Percentiles rank a stretch among this genome's conserved stretches.
These are phyloP conservation scores for Echites panduratus DNA, from an alignment of 257 asterid species.

Conservation along the genomic window DNA sequence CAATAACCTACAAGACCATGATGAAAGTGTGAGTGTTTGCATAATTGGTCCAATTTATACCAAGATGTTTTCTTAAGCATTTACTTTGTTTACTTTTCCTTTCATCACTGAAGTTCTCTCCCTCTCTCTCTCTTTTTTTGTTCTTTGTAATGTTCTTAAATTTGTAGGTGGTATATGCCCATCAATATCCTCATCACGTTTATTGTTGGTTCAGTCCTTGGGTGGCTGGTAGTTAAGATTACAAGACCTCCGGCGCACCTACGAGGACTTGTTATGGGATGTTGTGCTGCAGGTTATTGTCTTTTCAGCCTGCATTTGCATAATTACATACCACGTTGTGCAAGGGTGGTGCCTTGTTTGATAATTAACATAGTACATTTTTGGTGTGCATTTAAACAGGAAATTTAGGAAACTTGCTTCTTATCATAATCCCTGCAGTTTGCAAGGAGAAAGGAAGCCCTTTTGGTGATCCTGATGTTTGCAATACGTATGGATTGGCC, in stretches of 20 bases:
- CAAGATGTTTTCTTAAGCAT: neutral
- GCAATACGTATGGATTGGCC: slow-evolving; percentile 64
- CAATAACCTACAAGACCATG: slow-evolving; percentile 75
- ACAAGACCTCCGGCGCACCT: slow-evolving; percentile 69
- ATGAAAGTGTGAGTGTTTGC: slow-evolving; percentile 48
- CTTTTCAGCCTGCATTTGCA: neutral
- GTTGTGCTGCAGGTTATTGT: slow-evolving; percentile 78
- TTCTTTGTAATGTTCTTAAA: too few species aligned
- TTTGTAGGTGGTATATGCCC: slow-evolving; percentile 94
- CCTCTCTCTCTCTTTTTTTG: too few species aligned
- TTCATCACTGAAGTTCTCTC: neutral
- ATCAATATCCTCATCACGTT: slow-evolving; percentile 69
- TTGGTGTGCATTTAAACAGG: slow-evolving; percentile 38
- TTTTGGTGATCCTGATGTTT: slow-evolving; percentile 63
- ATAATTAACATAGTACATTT: slow-evolving; percentile 4
- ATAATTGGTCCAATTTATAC: slow-evolving; percentile 4
- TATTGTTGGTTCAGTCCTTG: slow-evolving; percentile 71
- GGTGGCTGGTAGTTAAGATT: slow-evolving; percentile 62
- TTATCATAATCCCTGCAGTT: slow-evolving; percentile 85
- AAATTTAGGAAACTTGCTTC: slow-evolving; percentile 78
- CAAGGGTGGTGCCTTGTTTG: neutral
- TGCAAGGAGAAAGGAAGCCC: slow-evolving; percentile 90
- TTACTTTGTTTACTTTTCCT: neutral
- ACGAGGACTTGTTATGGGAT: slow-evolving; percentile 73
- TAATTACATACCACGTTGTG: too few species aligned